Evolutionary conservation across 495 filamentous ascomycete genomes (phyloP), one percentile per base, ranked within the genome.

Genomic region (Geopyxis carbonaria): DNA sequence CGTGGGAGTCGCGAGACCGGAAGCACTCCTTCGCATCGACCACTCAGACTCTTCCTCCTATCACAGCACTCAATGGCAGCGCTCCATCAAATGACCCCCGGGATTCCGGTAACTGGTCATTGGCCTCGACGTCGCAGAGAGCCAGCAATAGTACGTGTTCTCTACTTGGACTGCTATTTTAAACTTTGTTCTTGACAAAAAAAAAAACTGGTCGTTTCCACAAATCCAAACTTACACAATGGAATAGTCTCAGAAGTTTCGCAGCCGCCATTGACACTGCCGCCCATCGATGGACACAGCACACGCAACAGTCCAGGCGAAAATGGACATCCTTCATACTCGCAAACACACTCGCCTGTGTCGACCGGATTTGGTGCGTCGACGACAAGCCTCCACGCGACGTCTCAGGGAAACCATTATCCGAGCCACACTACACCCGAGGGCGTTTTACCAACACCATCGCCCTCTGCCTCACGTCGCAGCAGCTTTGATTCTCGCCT

Each of bases 41-140:
- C 21, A 28, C 36, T 23, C 49, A 51, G 25, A 53, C 50, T 37
- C 39, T 53, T 20, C 50, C 50, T 23, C 38, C 50, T 28, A 31
- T 53, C 31, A 45, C 48, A 20, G 41, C 41, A 23, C 34, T 49
- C 38, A 38, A 48, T 33, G 51, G 51, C 40, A 41, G 48, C 7
- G 30, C 44, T 19, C 50, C 49, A 14, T 38, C 38, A 46, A 44
- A 48, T 23, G 41, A 55, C 25, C 31, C 45, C 14, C 33, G 53
- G 19, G 53, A 56, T 44, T 56, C 53, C n/a, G 53, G 53, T 9
- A 56, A 56, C 44, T 56, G 53, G 53, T 56, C 53, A 29, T 38
- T 56, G 21, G 18, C 37, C 25, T 32, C 38, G 34, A 42, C 40
- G 37, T 54, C 51, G 29, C 34, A 46, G 25, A 47, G 50, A 31